Percentiles rank a stretch among this genome's conserved stretches.
Conservation (phyloP, 371 early-diverging fungal species). For the Mortierella sp. region DNA sequence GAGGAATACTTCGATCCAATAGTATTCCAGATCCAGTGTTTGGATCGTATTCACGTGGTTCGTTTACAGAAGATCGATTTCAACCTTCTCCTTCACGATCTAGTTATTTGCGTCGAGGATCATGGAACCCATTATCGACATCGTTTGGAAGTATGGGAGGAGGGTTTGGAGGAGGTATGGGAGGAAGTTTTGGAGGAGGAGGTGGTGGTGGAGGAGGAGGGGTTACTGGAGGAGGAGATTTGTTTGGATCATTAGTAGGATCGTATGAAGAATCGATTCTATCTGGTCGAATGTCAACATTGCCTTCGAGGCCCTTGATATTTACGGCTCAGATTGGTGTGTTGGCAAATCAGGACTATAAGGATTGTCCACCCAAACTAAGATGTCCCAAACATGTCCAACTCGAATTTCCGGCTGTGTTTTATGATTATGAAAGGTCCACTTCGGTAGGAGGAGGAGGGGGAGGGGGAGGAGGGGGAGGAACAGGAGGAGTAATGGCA, state of each 20-base stretch:
- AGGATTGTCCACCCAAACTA: slow-evolving; percentile 67
- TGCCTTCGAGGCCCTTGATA: slow-evolving; percentile 79
- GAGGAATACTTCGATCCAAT: too few relatives aligned
- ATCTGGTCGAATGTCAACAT: slow-evolving; percentile 83
- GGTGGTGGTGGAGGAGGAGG: too few relatives aligned
- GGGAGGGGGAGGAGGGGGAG: too few relatives aligned
- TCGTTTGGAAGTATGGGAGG: too few relatives aligned
- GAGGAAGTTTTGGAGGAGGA: too few relatives aligned
- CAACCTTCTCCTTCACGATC: slow-evolving; percentile 25
- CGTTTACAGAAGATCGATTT: too few relatives aligned
- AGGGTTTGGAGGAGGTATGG: too few relatives aligned
- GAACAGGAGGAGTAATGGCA: too few relatives aligned
- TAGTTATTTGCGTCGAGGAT: slow-evolving; percentile 33
- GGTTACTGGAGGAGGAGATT: slow-evolving; percentile 39
- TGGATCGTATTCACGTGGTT: too few relatives aligned
- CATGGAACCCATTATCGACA: slow-evolving; percentile 30
- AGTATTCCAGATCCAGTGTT: too few relatives aligned
- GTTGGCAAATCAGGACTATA: slow-evolving; percentile 64
- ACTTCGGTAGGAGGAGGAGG: too few relatives aligned
- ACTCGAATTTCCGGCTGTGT: slow-evolving; percentile 78
- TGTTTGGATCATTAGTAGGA: slow-evolving; percentile 75
- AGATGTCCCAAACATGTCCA: slow-evolving; percentile 77
- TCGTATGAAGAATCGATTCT: slow-evolving; percentile 86
- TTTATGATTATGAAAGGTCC: slow-evolving; percentile 69
- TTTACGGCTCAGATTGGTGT: slow-evolving; percentile 83